Percentiles rank a stretch among this genome's conserved stretches.
Conservation (phyloP, 805 yeast genomes). For the Yamadazyma sp. region DNA sequence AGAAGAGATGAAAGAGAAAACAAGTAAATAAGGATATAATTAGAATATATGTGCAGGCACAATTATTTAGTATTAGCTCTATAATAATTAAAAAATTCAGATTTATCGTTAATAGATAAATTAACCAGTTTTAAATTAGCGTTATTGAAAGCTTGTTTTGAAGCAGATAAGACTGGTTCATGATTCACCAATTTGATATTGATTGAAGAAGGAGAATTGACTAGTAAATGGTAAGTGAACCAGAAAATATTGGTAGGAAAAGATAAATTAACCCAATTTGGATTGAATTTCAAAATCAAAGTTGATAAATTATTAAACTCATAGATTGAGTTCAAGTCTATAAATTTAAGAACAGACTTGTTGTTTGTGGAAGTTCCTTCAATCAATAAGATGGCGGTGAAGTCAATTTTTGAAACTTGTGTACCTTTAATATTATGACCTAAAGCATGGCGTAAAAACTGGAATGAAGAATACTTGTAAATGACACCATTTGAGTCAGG, state of each 20-base stretch:
- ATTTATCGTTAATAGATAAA: slow-evolving; percentile 28
- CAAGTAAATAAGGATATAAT: too few relatives aligned
- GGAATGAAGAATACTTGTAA: slow-evolving; percentile 21
- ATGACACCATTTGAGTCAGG: slow-evolving; percentile 38
- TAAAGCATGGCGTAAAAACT: slow-evolving; percentile 20
- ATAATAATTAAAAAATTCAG: slow-evolving; percentile 25
- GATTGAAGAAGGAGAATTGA: slow-evolving; percentile 15
- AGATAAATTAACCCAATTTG: slow-evolving; percentile 35
- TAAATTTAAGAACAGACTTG: slow-evolving; percentile 64
- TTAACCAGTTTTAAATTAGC: slow-evolving; percentile 31
- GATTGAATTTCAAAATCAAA: slow-evolving; percentile 36
- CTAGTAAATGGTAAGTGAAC: slow-evolving; percentile 8
- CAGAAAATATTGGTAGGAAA: slow-evolving; percentile 21
- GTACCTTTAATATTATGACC: slow-evolving; percentile 1
- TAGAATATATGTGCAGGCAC: too few relatives aligned
- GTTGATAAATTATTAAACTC: slow-evolving; percentile 29
- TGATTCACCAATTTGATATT: slow-evolving; percentile 27
- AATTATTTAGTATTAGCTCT: too few relatives aligned
- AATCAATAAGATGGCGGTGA: slow-evolving; percentile 46
- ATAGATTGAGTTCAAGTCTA: slow-evolving; percentile 15
- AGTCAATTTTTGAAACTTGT: slow-evolving; percentile 1
- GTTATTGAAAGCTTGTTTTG: slow-evolving; percentile 28
- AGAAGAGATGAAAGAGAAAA: not conserved
- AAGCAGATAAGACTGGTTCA: slow-evolving; percentile 14
- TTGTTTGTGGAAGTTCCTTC: slow-evolving; percentile 91